Conservation (phyloP, 2,329 filamentous ascomycete genomes). For the Teratosphaeria epicoccoides region DNA sequence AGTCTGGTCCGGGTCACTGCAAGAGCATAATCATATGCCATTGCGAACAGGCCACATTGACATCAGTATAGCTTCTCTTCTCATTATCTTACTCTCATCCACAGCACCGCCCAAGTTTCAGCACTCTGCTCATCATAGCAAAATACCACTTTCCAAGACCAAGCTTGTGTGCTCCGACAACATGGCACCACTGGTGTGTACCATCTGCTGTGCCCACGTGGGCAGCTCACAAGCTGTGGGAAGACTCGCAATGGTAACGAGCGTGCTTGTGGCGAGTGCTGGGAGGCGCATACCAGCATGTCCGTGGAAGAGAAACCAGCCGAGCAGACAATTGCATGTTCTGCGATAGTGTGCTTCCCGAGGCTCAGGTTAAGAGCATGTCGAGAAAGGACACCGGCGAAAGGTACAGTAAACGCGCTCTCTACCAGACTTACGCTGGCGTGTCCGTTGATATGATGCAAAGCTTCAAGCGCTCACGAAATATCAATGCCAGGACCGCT, state of each 20-base stretch:
- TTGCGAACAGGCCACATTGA: not conserved
- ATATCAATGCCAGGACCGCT: not conserved
- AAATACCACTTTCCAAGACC: not conserved
- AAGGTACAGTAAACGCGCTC: not conserved
- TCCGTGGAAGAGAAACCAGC: not conserved
- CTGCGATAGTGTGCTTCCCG: not conserved
- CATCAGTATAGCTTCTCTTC: not conserved
- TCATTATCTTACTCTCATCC: not conserved
- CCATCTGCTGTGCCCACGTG: not conserved
- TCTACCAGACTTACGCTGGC: not conserved
- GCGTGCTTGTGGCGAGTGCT: constrained; percentile 11
- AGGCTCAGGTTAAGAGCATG: not conserved
- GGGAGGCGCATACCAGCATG: constrained; percentile 11
- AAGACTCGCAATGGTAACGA: not conserved
- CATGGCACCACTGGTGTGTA: not conserved
- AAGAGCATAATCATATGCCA: not conserved
- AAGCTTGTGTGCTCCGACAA: not conserved
- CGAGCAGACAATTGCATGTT: not conserved
- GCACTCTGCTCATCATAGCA: not conserved
- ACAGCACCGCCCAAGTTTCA: not conserved
- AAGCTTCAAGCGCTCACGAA: not conserved
- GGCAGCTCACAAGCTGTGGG: not conserved
- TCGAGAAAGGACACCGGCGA: not conserved
- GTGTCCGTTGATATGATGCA: not conserved
- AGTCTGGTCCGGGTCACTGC: no score